These are phyloP conservation scores for Aspergillus flavus DNA, from an alignment of 2,329 filamentous ascomycete species.

Conservation along the genomic window DNA sequence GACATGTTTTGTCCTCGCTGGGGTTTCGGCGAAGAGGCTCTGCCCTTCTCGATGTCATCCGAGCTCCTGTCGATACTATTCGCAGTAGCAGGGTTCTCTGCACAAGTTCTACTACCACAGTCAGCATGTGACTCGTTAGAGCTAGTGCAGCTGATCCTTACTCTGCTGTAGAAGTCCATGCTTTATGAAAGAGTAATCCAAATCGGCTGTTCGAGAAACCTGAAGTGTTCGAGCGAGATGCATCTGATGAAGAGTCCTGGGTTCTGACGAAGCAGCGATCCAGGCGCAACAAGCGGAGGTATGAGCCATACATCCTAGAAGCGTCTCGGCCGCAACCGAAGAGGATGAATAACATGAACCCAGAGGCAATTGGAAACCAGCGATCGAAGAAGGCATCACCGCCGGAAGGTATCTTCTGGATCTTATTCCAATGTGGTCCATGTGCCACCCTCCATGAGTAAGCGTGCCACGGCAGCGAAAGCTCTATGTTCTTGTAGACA, in stretches of 20 bases:
- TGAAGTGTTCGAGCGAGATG: constrained; percentile 15
- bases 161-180: constrained; percentile 20
- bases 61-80: constrained; percentile 2
- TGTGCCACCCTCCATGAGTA: constrained; percentile 61
- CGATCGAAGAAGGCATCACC: constrained; percentile 55
- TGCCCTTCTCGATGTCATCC: constrained; percentile 28
- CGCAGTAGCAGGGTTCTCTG: constrained; percentile 9
- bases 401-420: constrained; percentile 51
- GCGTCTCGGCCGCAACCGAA: constrained; percentile 68
- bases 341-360: constrained; percentile 61
- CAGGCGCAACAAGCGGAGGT: constrained; percentile 48
- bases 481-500: constrained; percentile 47
- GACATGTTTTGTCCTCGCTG: constrained; percentile 3
- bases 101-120: constrained; percentile 8
- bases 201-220: constrained; percentile 31
- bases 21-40: neutral
- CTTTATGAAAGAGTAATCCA: constrained; percentile 29
- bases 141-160: constrained; percentile 10
- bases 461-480: constrained; percentile 38
- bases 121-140: constrained; percentile 1
- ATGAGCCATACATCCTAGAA: constrained; percentile 54
- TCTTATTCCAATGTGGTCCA: constrained; percentile 51
- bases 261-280: constrained; percentile 34
- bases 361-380: constrained; percentile 59
- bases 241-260: constrained; percentile 17